Base-by-base conservation (phyloP, 768 basidiomycete genomes). In the Boletellus ananas region DNA sequence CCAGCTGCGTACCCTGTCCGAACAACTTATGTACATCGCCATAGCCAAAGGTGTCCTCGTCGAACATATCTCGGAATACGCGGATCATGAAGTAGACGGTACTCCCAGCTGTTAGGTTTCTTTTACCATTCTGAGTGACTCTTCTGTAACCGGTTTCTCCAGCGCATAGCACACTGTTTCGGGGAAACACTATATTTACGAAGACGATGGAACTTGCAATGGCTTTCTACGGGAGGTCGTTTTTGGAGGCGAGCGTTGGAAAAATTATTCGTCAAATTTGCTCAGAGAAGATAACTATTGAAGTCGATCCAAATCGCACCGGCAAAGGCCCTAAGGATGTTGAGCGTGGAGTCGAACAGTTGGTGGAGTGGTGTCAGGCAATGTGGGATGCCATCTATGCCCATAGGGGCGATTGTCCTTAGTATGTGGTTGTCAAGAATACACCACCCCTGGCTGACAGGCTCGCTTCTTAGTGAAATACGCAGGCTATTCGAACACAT, bases 351-450 rank as follows among this genome's bases (percentile, higher is more conserved):
- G 77, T 84, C 6, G 84, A 87, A 27, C 75, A 76, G 36, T 75
- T 94, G 36, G 79, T 85, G 6, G 72, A 79, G 43, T 94, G 91
- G 90, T 88, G 85, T 64, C 76, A 78, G 49, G 83, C 84, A 56
- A 80, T 90, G 57, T 92, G 91, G 90, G 79, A 78, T 37, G 78
- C 85, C 43, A 92, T 94, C 44, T 90, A 90, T 64, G 77, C 80
- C 21, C 83, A 79, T 25, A 74, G 89, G 46, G 69, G 71, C 9
- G 80, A 86, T 60, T 92, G 92, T 60, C 92, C 90, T 1, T 72
- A 76, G 89, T 90, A 64, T 43, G 86, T 76, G 13, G 38, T 38
- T 29, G 5, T 46, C 41, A 18, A 60, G 52, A 42, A 41, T 16
- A 35, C 8, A 4, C 29, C 29, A 37, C 48, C 45, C 38, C 18